A percentile compares a stretch with the other conserved stretches of the same genome.
phyloP scores from a whole-genome alignment of 1,284 basidiomycete species.

The Fistulina hepatica region DNA sequence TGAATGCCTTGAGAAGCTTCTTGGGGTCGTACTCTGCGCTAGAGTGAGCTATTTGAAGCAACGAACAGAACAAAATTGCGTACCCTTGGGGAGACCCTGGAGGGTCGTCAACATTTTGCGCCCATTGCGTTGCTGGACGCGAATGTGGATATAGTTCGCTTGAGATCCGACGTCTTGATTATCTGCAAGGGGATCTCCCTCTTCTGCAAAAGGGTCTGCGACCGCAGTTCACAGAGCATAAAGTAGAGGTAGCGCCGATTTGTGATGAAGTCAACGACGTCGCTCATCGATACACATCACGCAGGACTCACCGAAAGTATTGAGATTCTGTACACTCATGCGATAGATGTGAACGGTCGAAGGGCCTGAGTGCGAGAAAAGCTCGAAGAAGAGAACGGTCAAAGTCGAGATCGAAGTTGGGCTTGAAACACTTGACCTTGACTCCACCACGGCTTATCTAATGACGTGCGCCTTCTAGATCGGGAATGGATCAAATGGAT shows the following conservation, averaged over 20 bases:
- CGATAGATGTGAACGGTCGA: slow-evolving; percentile 37
- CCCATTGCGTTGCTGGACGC: slow-evolving; percentile 99
- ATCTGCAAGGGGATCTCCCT: slow-evolving; percentile 68
- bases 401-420: too few relatives aligned
- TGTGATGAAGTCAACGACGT: not conserved
- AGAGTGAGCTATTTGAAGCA: slow-evolving; percentile 6
- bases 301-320: slow-evolving; percentile 53
- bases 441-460: too few relatives aligned
- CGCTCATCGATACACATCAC: not conserved
- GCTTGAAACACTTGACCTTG: too few relatives aligned
- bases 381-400: too few relatives aligned
- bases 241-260: not conserved
- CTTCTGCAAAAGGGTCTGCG: slow-evolving; percentile 89
- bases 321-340: slow-evolving; percentile 89
- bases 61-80: slow-evolving; percentile 18
- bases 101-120: slow-evolving; percentile 98
- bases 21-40: slow-evolving; percentile 87
- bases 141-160: slow-evolving; percentile 87
- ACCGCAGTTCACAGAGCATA: slow-evolving; percentile 8
- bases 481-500: too few relatives aligned
- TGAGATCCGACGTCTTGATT: slow-evolving; percentile 74
- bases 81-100: slow-evolving; percentile 91
- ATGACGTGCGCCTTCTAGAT: too few relatives aligned
- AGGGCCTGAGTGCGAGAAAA: too few relatives aligned
- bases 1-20: slow-evolving; percentile 98